phyloP scores from a whole-genome alignment of 2,329 filamentous ascomycete species.

The Rutstroemia sp. region DNA sequence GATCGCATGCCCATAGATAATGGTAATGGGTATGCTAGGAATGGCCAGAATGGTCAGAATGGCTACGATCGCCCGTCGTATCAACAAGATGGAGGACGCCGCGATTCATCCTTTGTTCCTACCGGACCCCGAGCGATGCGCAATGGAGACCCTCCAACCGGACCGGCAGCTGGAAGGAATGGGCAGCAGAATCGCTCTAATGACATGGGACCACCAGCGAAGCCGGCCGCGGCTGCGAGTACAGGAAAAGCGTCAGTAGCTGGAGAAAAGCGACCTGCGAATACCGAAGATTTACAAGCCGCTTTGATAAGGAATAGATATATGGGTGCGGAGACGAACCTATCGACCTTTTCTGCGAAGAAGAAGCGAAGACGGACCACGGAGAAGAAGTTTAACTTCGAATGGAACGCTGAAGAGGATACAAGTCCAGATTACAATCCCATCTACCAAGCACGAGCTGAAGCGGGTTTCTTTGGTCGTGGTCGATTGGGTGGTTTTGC shows the following conservation, averaged over 20 bases:
- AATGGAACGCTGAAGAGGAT: constrained; percentile 93
- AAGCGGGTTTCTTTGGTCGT: constrained; percentile 62
- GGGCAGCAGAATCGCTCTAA: constrained; percentile 13
- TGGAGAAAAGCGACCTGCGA: constrained; percentile 31
- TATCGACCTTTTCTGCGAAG: constrained; percentile 84
- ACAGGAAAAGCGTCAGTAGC: constrained; percentile 28
- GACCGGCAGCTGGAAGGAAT: constrained; percentile 31
- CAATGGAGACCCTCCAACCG: constrained; percentile 39
- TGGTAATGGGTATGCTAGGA: constrained; percentile 9
- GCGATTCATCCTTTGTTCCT: constrained; percentile 41
- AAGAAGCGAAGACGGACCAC: constrained; percentile 92
- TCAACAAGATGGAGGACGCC: constrained; percentile 20
- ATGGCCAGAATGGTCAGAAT: constrained; percentile 14
- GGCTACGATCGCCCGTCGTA: constrained; percentile 14
- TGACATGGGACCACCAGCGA: constrained; percentile 27
- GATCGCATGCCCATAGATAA: constrained; percentile 17
- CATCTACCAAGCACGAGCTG: constrained; percentile 61
- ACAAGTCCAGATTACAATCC: constrained; percentile 80
- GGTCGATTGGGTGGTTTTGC: constrained; percentile 61
- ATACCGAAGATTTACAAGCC: constrained; percentile 59
- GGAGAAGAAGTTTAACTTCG: constrained; percentile 98
- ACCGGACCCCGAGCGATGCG: constrained; percentile 68
- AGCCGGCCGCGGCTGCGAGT: constrained; percentile 16
- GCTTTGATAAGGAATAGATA: constrained; percentile 73
- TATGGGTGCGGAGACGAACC: constrained; percentile 83